phyloP scores from a whole-genome alignment of 306 rosid species.

The Begonia masoniana region DNA sequence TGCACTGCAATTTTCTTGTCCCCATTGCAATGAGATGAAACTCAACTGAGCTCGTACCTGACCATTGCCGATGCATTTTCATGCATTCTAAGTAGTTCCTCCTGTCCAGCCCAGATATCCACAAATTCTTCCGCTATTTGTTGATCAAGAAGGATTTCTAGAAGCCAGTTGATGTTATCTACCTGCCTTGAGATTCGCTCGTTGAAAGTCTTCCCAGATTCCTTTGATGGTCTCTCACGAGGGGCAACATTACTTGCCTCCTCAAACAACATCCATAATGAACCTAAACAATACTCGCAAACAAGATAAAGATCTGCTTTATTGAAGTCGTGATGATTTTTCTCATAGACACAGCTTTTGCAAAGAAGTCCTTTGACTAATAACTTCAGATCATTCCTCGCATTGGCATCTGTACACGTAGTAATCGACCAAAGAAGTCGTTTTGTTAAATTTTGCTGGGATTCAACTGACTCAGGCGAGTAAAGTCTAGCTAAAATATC shows the following conservation, averaged over 20 bases:
- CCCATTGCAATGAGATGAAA: conserved; percentile 77
- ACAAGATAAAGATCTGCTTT: conserved; percentile 58
- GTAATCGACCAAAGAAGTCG: conserved; percentile 63
- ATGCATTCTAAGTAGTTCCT: conserved; percentile 50
- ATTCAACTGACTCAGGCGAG: conserved; percentile 24
- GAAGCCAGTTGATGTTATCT: conserved; percentile 74
- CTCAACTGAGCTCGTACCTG: conserved; percentile 74
- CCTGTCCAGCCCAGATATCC: conserved; percentile 60
- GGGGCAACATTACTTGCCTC: conserved; percentile 25
- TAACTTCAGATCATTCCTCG: conserved; percentile 62
- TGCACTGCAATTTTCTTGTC: conserved; percentile 62
- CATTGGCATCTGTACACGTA: conserved; percentile 46
- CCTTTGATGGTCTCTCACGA: conserved; percentile 26
- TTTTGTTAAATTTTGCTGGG: conserved; percentile 36
- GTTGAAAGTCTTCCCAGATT: conserved; percentile 35
- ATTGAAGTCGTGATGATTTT: conserved; percentile 44
- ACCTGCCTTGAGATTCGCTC: conserved; percentile 58
- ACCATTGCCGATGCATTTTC: conserved; percentile 57
- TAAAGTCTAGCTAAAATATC: conserved; percentile 68
- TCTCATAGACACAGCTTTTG: conserved; percentile 75
- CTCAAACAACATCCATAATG: conserved; percentile 43
- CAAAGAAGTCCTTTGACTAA: conserved; percentile 72
- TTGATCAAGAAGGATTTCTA: conserved; percentile 67
- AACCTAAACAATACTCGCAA: conserved; percentile 44
- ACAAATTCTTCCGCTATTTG: conserved; percentile 83